These are phyloP conservation scores for Penicillium hesseltinei DNA, from an alignment of 2,329 filamentous ascomycete genomes.

Conservation along the genomic window DNA sequence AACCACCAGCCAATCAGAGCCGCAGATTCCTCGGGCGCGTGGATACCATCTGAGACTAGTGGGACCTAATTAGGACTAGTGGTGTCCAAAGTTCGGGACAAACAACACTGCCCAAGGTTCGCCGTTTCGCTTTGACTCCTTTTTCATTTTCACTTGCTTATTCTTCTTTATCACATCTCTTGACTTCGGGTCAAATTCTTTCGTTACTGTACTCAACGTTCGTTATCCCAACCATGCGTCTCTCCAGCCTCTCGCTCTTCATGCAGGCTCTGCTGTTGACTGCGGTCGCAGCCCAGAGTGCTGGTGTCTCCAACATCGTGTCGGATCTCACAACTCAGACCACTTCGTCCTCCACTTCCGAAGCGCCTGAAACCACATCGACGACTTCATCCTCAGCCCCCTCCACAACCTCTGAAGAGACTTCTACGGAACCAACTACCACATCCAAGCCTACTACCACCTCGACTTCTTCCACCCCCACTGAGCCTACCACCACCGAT, in stretches of 20 bases:
- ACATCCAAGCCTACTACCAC: slow-evolving; percentile 16
- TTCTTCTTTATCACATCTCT: slow-evolving; percentile 6
- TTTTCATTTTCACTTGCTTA: slow-evolving; percentile 12
- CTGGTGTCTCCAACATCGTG: slow-evolving; percentile 16
- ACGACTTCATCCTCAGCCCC: slow-evolving; percentile 10
- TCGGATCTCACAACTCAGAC: slow-evolving; percentile 15
- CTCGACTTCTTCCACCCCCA: background rate
- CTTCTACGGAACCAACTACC: slow-evolving; percentile 16
- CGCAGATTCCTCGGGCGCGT: background rate
- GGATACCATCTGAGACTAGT: slow-evolving; percentile 1
- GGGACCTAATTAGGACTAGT: background rate
- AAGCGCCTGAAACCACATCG: slow-evolving; percentile 10
- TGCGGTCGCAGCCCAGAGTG: slow-evolving; percentile 33
- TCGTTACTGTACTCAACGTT: slow-evolving; percentile 1
- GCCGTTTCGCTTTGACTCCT: slow-evolving; percentile 10
- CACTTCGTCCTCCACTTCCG: slow-evolving; percentile 10
- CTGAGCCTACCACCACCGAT: slow-evolving; percentile 10
- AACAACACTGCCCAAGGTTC: background rate
- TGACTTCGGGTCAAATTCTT: slow-evolving; percentile 10
- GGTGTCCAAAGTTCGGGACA: background rate
- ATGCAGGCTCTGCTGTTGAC: slow-evolving; percentile 35
- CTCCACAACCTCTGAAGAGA: slow-evolving; percentile 12
- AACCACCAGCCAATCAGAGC: background rate
- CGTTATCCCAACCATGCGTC: slow-evolving; percentile 30
- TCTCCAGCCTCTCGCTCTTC: slow-evolving; percentile 32